Base-by-base conservation (phyloP, 208 protist species). In the Trypanosoma brucei region DNA sequence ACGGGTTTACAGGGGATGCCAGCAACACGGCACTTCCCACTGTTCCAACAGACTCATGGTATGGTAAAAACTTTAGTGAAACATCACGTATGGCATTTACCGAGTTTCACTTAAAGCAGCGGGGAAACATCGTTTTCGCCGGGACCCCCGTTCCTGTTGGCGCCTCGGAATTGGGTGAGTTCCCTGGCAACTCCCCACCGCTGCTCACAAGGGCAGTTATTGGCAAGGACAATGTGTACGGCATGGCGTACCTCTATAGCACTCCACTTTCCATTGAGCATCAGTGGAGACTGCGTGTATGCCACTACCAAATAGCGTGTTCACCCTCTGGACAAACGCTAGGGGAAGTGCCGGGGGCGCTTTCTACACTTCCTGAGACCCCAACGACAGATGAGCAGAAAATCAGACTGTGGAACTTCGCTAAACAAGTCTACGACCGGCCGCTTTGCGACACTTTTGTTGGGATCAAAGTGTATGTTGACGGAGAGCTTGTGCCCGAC, bases 221-320 rank as follows among this genome's bases (percentile, higher is more conserved):
- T 14, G 82, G 86, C 49, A 73, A 71, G 46, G 79, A 88, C 37
- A 68, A 83, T 9, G 35, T 92, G 0, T 92, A 92, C 72, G 86
- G 79, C 40, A 76, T 92, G 62, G 86, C 70, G 38, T 92, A 84
- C 57, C 69, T 92, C 3, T 65, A 84, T 60, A 84, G 78, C 61
- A 81, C 82, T 3, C 72, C 86, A 6, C 82, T 92, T 45, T 83
- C 70, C 49, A 79, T 79, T 42, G 86, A 92, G 65, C 78, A 92
- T 55, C 68, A 81, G 68, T 89, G 86, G 82, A 79, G 82, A 31
- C 59, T 65, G 42, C 81, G 86, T 3, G 79, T 88, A 7, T 55
- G 65, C 8, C 79, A 92, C 57, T 65, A 81, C 7, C 55, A 73
- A 54, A 73, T 59, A 31, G 68, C 81, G 33, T 76, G 60, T 59